These are phyloP conservation scores for Ambrosia trifida DNA, from an alignment of 129 eudicot genomes.

Conservation along the genomic window DNA sequence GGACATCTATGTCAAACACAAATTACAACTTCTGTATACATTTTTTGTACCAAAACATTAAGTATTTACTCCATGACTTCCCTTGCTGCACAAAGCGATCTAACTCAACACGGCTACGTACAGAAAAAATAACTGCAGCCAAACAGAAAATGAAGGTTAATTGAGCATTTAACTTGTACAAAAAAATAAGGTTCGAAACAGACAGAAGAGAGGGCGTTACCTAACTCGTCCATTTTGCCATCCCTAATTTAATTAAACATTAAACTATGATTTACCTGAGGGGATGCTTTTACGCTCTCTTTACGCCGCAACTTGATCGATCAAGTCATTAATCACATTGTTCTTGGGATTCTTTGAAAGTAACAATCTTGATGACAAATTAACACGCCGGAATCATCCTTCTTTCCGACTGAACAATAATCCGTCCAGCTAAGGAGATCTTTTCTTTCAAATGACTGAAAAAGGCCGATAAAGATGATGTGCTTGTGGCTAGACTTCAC, in stretches of 20 bases:
- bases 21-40: background rate
- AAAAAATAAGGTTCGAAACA: too few relatives aligned
- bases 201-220: too few relatives aligned
- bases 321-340: background rate
- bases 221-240: too few relatives aligned
- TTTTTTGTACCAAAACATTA: background rate
- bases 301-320: background rate
- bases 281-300: background rate
- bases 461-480: background rate
- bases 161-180: too few relatives aligned
- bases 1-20: background rate
- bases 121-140: conserved; percentile 30
- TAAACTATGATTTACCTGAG: conserved; percentile 24
- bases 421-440: background rate
- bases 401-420: background rate
- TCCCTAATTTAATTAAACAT: background rate
- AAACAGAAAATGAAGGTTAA: background rate
- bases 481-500: conserved; percentile 9
- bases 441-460: conserved; percentile 7
- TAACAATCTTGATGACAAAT: background rate
- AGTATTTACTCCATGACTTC: background rate
- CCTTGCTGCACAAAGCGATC: conserved; percentile 3
- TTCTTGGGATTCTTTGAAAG: background rate
- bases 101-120: conserved; percentile 17
- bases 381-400: background rate